Base-by-base conservation (phyloP, 75 land plant genomes). In the Pseudotsuga menziesii region DNA sequence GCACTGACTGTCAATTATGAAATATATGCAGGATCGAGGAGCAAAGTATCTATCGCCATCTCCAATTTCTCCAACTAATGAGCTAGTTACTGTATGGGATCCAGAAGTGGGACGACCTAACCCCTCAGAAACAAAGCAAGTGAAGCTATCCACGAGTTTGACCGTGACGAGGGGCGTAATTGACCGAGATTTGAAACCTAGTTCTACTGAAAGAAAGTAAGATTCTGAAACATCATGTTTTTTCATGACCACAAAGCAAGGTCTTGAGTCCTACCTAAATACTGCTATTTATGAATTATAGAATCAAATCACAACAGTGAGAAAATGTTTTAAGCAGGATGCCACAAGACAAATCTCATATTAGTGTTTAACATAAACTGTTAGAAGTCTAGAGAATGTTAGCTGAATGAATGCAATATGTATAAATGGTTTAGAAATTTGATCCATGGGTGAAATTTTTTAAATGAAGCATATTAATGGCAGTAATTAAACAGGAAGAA, bases 71-170 rank as follows among this genome's bases (percentile, higher is more conserved):
- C 78, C 96, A 70, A 84, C 92, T 56, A 94, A 96, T 90, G 93
- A 94, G 61, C 84, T 94, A 56, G 97, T 96, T 12, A 81, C 32
- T 71, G 89, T 96, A 23, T 94, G 92, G 97, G 99, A 96, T 75
- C 99, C 99, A 29, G 99, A 97, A 78, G 83, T 94, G 52, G 95
- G 98, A 27, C 92, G 89, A 56, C 87, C 81, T 57, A 97, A 97
- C 76, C 99, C 99, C 58, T 92, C 92, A 75, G 98, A 97, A 78
- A 96, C 92, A 85, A 97, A 97, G 87, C 93, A 97, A 79, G 85
- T 94, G 17, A 97, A 94, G 82, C 89, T 94, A 54, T 95, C 99
- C 14, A 90, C 98, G 57, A 94, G 98, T 84, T 86, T 97, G 75
- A n/a, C n/a, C n/a, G n/a, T n/a, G n/a, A 85, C 89, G 52, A 89